Evolutionary conservation across 1,139 yeast species (phyloP), one percentile per base, ranked within the genome.

Genomic region (Candida sp.): DNA sequence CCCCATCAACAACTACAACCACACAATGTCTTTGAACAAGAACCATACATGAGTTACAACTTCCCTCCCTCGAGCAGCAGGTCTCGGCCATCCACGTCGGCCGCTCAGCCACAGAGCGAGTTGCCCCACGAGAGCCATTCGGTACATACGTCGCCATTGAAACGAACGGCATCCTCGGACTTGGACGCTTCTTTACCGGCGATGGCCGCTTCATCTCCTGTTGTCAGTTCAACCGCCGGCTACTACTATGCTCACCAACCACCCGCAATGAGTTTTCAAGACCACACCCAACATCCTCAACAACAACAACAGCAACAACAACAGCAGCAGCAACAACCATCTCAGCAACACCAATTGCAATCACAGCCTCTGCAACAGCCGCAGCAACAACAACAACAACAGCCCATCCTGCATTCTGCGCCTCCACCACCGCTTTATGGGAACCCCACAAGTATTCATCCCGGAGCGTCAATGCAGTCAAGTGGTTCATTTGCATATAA

Each of bases 81-180:
- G 28, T 41, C n/a, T 30, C 46, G 26, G 5, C 49, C 44, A 39
- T 17, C 40, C 5, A 34, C 48, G 28, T 33, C 42, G 25, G 34
- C 50, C 5, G 25, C 25, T 23, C 50, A 47, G 11, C 44, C 46
- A 4, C 9, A 38, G 22, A 37, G 30, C 23, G 50, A 47, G 9
- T 23, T 45, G 22, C 32, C 48, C 17, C 48, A 45, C 26, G 48
- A 45, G 26, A 47, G 49, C 22, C 49, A 47, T 41, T 41, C 49
- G 1, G 43, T 61, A 49, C 55, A 46, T 42, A 48, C 56, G 9
- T 54, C 58, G 6, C 56, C 57, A 8, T 45, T 56, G 38, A 54
- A 54, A 35, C 41, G 57, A 31, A 27, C 47, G 17, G 57, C 56
- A 12, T 51, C 57, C 8, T 35, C 54, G 7, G 54, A 48, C n/a